Conservation (phyloP, 129 eudicot species). For the Oenanthe sinensis region DNA sequence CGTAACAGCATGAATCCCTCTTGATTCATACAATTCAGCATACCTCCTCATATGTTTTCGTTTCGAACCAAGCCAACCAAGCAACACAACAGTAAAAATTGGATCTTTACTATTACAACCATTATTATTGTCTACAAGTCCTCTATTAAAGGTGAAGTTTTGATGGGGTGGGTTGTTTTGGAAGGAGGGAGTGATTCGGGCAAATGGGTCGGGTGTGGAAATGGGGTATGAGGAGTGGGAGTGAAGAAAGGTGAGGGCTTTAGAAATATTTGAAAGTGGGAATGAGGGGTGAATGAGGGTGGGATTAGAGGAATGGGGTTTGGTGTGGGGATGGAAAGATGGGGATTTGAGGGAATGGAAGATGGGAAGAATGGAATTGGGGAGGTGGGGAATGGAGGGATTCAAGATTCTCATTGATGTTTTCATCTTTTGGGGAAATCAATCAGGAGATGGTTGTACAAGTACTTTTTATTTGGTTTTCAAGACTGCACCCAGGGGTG, state of each 20-base stretch:
- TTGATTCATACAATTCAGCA: slow-evolving; percentile 56
- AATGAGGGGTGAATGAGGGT: background rate
- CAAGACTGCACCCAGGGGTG: too few species aligned
- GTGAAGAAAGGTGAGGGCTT: slow-evolving; percentile 14
- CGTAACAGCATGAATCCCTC: slow-evolving; percentile 54
- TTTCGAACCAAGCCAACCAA: slow-evolving; percentile 85
- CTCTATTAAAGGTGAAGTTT: slow-evolving; percentile 26
- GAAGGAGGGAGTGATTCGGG: slow-evolving; percentile 26
- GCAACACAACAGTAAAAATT: slow-evolving; percentile 54
- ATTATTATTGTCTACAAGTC: slow-evolving; percentile 3
- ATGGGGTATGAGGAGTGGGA: slow-evolving; percentile 11
- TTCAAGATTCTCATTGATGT: slow-evolving; percentile 27
- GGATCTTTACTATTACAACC: slow-evolving; percentile 17
- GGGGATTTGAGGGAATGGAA: slow-evolving; percentile 8
- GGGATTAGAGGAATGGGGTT: background rate
- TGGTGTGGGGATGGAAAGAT: background rate
- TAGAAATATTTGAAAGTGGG: slow-evolving; percentile 14
- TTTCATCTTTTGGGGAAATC: slow-evolving; percentile 33
- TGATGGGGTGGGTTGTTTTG: slow-evolving; percentile 22
- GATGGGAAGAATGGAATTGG: slow-evolving; percentile 24
- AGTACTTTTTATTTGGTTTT: background rate
- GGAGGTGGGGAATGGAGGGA: slow-evolving; percentile 26
- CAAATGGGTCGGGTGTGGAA: slow-evolving; percentile 16
- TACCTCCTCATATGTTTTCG: slow-evolving; percentile 76
- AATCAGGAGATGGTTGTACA: background rate